Base-by-base conservation (phyloP, 306 rosid species). In the Pterocarpus santalinus region DNA sequence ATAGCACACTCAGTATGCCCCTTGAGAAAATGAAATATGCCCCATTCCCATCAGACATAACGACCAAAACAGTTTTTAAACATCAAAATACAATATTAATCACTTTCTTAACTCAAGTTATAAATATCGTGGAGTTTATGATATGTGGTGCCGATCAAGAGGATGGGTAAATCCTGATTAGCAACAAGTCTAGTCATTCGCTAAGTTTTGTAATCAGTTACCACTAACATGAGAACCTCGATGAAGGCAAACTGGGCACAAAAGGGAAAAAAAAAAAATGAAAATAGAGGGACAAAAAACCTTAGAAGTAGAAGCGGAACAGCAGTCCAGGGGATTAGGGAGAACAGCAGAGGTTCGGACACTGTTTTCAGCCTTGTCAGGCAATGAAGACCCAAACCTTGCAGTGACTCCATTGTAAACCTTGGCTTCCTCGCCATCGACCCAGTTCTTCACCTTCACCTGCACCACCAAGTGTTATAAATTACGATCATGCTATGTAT, bases 391-490 rank as follows among this genome's bases (percentile, higher is more conserved):
- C 77, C 99, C 98, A 80, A 96, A 96, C 69, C 88, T 84, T 12
- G 99, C 99, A 75, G 83, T 90, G 41, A 92, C 64, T 32, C 97
- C 98, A 14, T 79, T 77, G 10, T 85, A 63, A 63, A 36, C 61
- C 62, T 72, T 32, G 2, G 60, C 87, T 88, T 89, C 85, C 17
- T 49, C 80, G 53, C 86, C 92, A 76, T 89, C 88, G 5, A 86
- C 79, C 98, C 98, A 96, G 68, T 3, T 84, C 80, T 84, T 77
- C 61, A 93, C 97, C 91, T 89, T 93, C 60, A 89, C 90, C 99
- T 96, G 82, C 77, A 51, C 17, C 47, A 43, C 6, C 5, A 2
- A 43, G 47, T 43, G 47, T 22, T 22, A 22, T 1, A 43, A 43
- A 43, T 7, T 43, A 43, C 47, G 47, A 1, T 8, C 46, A 41